Evolutionary conservation across 257 asterid genomes (phyloP), one percentile per base, ranked within the genome.

Genomic region (Linaria vulgaris): DNA sequence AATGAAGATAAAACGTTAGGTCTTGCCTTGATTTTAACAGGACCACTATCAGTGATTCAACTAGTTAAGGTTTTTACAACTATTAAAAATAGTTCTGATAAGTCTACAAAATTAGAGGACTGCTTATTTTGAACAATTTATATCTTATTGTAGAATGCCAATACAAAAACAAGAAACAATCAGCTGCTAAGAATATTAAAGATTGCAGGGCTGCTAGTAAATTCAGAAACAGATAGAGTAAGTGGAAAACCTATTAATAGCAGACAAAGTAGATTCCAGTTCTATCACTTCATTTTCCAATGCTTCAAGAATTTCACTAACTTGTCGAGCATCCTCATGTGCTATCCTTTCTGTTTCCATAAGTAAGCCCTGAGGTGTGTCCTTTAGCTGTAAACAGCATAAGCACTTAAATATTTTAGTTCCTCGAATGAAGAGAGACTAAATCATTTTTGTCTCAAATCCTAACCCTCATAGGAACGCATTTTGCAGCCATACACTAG

Each of bases 241-340:
- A 52, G 51, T 37, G 25, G 46, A 58, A 56, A 66, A 86, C 91
- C 95, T 71, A 17, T 55, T 27, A 49, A 67, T 30, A 41, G 69
- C 64, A 48, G 65, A 55, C 70, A 56, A 82, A 53, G 61, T 52
- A 58, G 72, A 61, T 76, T 65, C 61, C 51, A 52, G 49, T 61
- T 56, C 80, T 17, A 50, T 57, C 53, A 61, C 59, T 74, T 78
- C 85, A 68, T 44, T 24, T 31, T 6, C 73, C 47, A 77, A 69
- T 67, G 70, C 77, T 64, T 77, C 85, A 31, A 20, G 39, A 20
- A 73, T 72, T 41, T 73, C 81, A 48, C 21, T 73, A 56, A 63
- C 75, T 72, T 64, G 77, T 63, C 66, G 50, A 58, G 49, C 4
- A n/a, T n/a, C 58, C 50, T 54, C 39, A 11, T 31, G 65, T 23